These are phyloP conservation scores for Aspergillus pseudoglaucus DNA, from an alignment of 2,329 filamentous ascomycete species.

Conservation along the genomic window DNA sequence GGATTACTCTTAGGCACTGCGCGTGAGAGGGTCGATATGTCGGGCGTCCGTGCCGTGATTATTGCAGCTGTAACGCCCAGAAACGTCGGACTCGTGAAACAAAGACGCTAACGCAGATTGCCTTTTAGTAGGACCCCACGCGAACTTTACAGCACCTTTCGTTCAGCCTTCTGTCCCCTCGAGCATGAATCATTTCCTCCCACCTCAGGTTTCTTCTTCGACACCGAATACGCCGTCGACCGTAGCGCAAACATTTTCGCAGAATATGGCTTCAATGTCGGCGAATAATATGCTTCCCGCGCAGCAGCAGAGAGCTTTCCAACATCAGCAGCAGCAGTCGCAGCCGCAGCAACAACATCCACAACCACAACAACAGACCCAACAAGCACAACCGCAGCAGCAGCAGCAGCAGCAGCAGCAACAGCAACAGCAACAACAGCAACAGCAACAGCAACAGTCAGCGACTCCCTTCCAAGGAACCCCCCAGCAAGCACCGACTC, in stretches of 20 bases:
- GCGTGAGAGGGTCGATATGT: no score
- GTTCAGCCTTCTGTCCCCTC: conserved; percentile 26
- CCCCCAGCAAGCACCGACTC: conserved; percentile 19
- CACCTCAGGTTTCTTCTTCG: conserved; percentile 18
- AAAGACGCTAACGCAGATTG: conserved; percentile 14
- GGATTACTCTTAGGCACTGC: no score
- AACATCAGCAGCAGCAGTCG: conserved; percentile 4
- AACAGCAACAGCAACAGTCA: conserved; percentile 10
- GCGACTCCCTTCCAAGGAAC: conserved; percentile 12
- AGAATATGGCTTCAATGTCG: conserved; percentile 31
- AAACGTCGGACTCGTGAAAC: conserved; percentile 1
- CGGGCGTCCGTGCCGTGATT: no score
- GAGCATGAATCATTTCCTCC: conserved; percentile 26
- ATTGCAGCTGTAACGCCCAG: neutral
- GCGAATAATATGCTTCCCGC: conserved; percentile 27
- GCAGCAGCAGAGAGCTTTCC: conserved; percentile 2
- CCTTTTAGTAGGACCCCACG: conserved; percentile 26
- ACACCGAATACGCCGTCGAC: conserved; percentile 23
- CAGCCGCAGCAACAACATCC: conserved; percentile 1
- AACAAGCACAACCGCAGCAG: conserved; percentile 10
- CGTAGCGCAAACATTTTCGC: conserved; percentile 25
- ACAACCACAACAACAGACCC: conserved; percentile 2
- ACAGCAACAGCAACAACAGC: neutral
- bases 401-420: neutral
- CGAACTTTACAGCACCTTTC: conserved; percentile 30